Evolutionary conservation across 768 basidiomycete genomes (phyloP), one percentile per base, ranked within the genome.

Genomic region (Antrodiella citrinella): DNA sequence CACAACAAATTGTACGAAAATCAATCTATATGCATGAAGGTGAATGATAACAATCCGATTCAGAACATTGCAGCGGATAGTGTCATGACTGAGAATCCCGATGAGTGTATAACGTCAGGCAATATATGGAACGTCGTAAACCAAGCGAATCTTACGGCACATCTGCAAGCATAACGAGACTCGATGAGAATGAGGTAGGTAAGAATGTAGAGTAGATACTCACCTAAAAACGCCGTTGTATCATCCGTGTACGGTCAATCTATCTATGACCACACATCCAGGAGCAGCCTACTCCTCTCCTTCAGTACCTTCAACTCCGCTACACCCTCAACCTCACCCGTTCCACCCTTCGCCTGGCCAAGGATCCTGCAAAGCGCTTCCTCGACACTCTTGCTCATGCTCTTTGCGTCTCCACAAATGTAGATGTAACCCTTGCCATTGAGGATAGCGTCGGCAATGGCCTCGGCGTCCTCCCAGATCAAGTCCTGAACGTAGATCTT

Each of bases 401-500:
- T 80, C 77, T 91, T 95, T 49, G 93, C 94, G 60, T 97, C 94
- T 61, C 94, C 94, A 59, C 94, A 97, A 54, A 97, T 90, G 68
- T 97, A 97, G 2, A 96, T 78, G 66, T 94, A 95, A n/a, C 91
- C 96, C 70, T 97, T 92, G 66, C 91, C 88, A 56, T 89, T 88
- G 55, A 96, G 74, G 58, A 99, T 91, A 15, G 88, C 84, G 50
- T 94, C 84, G 9, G 87, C 89, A 48, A 99, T 77, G 50, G 82
- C 76, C 65, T 83, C 82, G 50, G 82, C 75, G 63, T 91, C 82
- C 45, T 97, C 82, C 88, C 87, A 92, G 10, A 99, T 71, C 51
- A 97, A 72, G 68, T 99, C 92, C 70, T 99, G 96, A n/a, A 99
- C 96, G 69, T 99, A 99, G 62, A 95, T 90, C 75, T 98, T 99